Evolutionary conservation across 768 basidiomycete genomes (phyloP), one percentile per base, ranked within the genome.

Genomic region (Boletus rubroflammeus): DNA sequence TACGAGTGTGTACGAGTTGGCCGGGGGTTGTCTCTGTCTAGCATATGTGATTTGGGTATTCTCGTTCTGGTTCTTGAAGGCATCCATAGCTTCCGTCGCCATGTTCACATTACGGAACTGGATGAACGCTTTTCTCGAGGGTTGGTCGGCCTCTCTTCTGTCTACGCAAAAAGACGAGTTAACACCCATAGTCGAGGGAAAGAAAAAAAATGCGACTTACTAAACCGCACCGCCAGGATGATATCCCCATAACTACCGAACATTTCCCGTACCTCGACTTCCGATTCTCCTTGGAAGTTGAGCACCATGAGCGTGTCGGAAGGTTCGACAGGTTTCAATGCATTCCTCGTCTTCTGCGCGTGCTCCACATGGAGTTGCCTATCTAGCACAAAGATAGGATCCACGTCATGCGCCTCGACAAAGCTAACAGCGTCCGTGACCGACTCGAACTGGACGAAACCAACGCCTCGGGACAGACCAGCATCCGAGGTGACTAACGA

Each of bases 321-420:
- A 17, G 75, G 75, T 23, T 56, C 56, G 3, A 15, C 39, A 5
- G 55, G 48, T n/a, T 7, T 41, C 15, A 25, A 3, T 13, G 0
- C 14, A 23, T 23, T 28, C 43, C 6, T 51, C 23, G 28, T 0
- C 8, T 17, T 51, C 13, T 57, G 53, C 6, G 79, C 75, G 53
- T 72, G 81, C 57, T 77, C 70, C 15, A 82, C 54, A 35, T 63
- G 59, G 39, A 81, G 51, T 57, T 77, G 72, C 35, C 82, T 76
- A 58, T 77, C 79, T 23, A 72, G 60, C 50, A 84, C 55, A 55
- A 70, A 76, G n/a, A 84, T 62, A 2, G 81, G 78, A 60, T 82
- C 81, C 58, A 73, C 71, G 34, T 19, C 29, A 28, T 62, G 54
- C 10, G 76, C 72, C 5, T 75, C 66, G 17, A 70, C 56, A 34